Evolutionary conservation across 192 early-diverging fungal species (phyloP), one percentile per base, ranked within the genome.

Genomic region (Backusella tuberculispora): DNA sequence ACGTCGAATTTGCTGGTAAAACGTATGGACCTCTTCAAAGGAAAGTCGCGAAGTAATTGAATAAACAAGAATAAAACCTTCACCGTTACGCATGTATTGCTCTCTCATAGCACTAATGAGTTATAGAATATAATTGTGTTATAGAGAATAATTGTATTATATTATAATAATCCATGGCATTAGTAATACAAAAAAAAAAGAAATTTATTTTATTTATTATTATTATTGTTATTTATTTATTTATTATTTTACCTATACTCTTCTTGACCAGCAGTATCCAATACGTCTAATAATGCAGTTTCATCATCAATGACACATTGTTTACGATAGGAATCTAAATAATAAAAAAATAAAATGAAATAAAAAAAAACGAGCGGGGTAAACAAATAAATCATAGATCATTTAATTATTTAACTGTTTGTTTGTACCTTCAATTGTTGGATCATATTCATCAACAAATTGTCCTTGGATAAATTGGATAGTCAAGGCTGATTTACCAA

Each of bases 261-360:
- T 78, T 98, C 96, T 78, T 98, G 97, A 34, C 97, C 97, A 15
- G 96, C 96, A n/a, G 96, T 98, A 83, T 98, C 97, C 29, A 98
- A 88, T 8, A 98, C 93, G 74, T 98, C 97, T 14, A 98, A 87
- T 74, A 96, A 90, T 37, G 94, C 94, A 2, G 92, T 90, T 78
- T 92, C 90, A 37, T 91, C 91, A 80, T 97, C 96, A 75, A 98
- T 97, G n/a, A 93, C 90, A 79, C 96, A 94, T 83, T 97, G 97
- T 81, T 97, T 97, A 71, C 94, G 91, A 85, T 98, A 98, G 14
- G 95, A 97, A 84, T 98, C 97, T 80, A 44, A 17, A 21, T 14
- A 47, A n/a, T 15, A 67, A 64, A n/a, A n/a, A n/a, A n/a, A n/a
- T n/a, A n/a, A n/a, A n/a, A n/a, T n/a, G n/a, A n/a, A n/a, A n/a